Conservation (phyloP, 495 filamentous ascomycete species). For the Hypomontagnella monticulosa region DNA sequence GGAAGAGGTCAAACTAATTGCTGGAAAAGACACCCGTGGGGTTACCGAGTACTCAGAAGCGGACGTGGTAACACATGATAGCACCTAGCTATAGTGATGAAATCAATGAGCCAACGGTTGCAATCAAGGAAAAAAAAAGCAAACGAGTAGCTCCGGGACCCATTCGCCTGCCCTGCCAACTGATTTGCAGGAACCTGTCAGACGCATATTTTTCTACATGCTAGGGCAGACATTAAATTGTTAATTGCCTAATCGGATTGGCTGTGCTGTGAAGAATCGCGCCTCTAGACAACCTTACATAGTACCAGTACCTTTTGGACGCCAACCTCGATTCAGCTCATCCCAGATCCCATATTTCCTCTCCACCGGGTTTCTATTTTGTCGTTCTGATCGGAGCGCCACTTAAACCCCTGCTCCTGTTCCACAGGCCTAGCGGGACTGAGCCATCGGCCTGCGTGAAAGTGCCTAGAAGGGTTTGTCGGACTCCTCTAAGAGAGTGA, state of each 20-base stretch:
- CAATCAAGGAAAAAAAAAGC: conserved; percentile 33
- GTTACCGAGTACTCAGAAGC: conserved; percentile 20
- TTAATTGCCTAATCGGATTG: conserved; percentile 34
- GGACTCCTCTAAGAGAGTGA: neutral
- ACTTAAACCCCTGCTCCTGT: conserved; percentile 29
- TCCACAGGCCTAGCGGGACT: conserved; percentile 35
- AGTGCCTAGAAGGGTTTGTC: conserved; percentile 3
- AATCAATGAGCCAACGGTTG: conserved; percentile 38
- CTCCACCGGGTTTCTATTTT: conserved; percentile 34
- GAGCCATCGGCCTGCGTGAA: conserved; percentile 26
- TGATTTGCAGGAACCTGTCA: conserved; percentile 35
- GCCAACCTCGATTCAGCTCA: conserved; percentile 20
- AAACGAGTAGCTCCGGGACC: conserved; percentile 30
- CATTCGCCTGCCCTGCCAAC: conserved; percentile 23
- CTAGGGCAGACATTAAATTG: conserved; percentile 20
- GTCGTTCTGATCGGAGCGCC: conserved; percentile 32
- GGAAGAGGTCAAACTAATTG: conserved; percentile 26
- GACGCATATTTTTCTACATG: conserved; percentile 36
- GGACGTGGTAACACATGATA: conserved; percentile 38
- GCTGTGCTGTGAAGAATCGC: conserved; percentile 14
- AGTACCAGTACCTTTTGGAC: conserved; percentile 12
- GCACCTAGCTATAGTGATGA: conserved; percentile 34
- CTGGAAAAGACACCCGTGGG: conserved; percentile 32
- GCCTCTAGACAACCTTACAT: conserved; percentile 14
- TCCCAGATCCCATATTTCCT: conserved; percentile 24